Conservation (phyloP, 139 green algal genomes). For the Bryopsis sp. region DNA sequence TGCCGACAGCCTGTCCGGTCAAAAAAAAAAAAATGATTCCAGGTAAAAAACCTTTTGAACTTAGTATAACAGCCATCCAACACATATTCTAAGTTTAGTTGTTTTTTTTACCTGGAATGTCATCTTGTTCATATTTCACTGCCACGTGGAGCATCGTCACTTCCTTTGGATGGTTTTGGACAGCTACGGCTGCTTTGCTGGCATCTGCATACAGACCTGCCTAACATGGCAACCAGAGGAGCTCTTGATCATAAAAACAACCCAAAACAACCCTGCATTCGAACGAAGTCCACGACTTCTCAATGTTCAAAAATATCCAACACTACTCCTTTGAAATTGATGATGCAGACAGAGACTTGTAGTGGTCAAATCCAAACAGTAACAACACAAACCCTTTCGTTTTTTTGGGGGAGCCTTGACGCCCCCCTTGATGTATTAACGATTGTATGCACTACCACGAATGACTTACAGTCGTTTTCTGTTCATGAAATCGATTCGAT, state of each 20-base stretch:
- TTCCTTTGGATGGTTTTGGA: slow-evolving; percentile 32
- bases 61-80: background rate
- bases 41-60: background rate
- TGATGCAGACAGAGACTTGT: too few relatives aligned
- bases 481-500: too few relatives aligned
- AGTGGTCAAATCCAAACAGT: slow-evolving; percentile 13
- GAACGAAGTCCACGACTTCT: too few relatives aligned
- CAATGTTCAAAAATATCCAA: too few relatives aligned
- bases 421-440: background rate
- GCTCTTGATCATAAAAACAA: too few relatives aligned
- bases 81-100: background rate
- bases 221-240: too few relatives aligned
- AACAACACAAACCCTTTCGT: background rate
- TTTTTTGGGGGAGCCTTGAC: background rate
- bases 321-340: too few relatives aligned
- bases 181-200: slow-evolving; percentile 31
- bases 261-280: too few relatives aligned
- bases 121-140: slow-evolving; percentile 68
- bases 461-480: background rate
- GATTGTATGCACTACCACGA: background rate
- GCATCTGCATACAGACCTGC: slow-evolving; percentile 44
- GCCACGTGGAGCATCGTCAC: slow-evolving; percentile 48
- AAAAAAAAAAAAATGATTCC: background rate
- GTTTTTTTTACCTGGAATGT: slow-evolving; percentile 38
- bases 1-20: slow-evolving; percentile 40